Percentiles rank a stretch among this genome's conserved stretches.
Conservation (phyloP, 2,329 filamentous ascomycete genomes). For the Sporothrix humicola region DNA sequence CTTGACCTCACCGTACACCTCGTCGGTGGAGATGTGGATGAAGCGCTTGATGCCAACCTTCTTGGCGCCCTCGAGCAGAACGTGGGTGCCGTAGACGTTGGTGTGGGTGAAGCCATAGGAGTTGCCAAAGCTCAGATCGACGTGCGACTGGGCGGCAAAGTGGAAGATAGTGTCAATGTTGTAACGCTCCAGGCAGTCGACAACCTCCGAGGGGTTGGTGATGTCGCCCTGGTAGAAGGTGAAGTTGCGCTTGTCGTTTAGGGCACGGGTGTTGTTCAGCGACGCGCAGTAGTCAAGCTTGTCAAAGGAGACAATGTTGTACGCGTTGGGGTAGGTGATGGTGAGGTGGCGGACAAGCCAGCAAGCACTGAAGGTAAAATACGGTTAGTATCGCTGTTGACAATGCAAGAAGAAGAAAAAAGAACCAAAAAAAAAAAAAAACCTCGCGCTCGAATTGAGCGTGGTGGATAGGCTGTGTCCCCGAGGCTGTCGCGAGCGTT, state of each 20-base stretch:
- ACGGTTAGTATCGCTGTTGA: not conserved
- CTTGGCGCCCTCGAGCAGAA: constrained; percentile 77
- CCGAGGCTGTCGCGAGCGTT: not conserved
- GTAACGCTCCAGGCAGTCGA: constrained; percentile 72
- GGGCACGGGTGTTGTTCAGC: constrained; percentile 75
- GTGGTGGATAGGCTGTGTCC: not conserved
- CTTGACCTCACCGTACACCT: constrained; percentile 82
- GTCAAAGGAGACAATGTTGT: constrained; percentile 83
- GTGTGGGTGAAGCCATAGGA: constrained; percentile 81
- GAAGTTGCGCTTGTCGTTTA: constrained; percentile 74
- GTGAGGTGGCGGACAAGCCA: constrained; percentile 82
- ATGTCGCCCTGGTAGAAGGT: constrained; percentile 81
- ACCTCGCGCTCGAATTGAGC: not conserved
- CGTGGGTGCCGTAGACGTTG: constrained; percentile 85
- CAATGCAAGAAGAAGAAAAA: not conserved
- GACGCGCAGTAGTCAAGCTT: constrained; percentile 84
- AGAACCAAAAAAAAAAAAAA: too few species aligned
- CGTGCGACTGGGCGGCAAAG: constrained; percentile 85
- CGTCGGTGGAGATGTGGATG: constrained; percentile 83
- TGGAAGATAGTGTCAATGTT: constrained; percentile 81
- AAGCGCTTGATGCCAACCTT: constrained; percentile 74
- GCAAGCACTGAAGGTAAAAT: constrained; percentile 63
- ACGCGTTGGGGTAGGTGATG: constrained; percentile 72
- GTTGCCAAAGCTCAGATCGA: constrained; percentile 82
- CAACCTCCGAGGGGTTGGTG: constrained; percentile 71